Percentiles rank a stretch among this genome's conserved stretches.
phyloP scores from a whole-genome alignment of 257 asterid genomes.

The Phtheirospermum japonicum region DNA sequence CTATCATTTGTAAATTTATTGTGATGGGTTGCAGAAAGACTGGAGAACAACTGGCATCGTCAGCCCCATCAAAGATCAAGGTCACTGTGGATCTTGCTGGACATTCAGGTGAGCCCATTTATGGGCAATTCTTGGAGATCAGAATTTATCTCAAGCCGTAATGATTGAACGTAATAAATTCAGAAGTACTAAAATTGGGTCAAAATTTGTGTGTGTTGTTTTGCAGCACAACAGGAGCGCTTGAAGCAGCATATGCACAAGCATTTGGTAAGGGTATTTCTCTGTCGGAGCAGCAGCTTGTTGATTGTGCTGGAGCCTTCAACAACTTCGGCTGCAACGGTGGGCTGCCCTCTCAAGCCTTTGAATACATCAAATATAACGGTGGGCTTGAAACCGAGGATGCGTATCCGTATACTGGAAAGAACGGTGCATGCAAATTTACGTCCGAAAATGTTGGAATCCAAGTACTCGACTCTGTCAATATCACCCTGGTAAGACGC shows the following conservation, averaged over 20 bases:
- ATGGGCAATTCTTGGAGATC: conserved; percentile 5
- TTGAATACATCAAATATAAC: conserved; percentile 82
- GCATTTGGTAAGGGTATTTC: conserved; percentile 74
- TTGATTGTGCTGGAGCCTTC: conserved; percentile 92
- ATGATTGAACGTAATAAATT: neutral
- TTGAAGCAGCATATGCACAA: conserved; percentile 93
- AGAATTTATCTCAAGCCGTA: neutral
- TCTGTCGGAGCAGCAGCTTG: conserved; percentile 96
- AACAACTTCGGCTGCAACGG: conserved; percentile 94
- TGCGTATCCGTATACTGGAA: conserved; percentile 81
- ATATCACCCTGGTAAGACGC: conserved; percentile 77
- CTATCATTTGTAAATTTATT: conserved; percentile 17
- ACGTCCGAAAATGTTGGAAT: conserved; percentile 65
- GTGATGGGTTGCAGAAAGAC: conserved; percentile 57
- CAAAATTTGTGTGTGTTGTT: conserved; percentile 17
- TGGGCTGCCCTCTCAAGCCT: conserved; percentile 96
- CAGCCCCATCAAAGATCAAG: conserved; percentile 84
- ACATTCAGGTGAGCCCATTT: conserved; percentile 71
- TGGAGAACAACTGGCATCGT: conserved; percentile 91
- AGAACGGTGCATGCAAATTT: conserved; percentile 66
- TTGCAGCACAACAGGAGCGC: conserved; percentile 91
- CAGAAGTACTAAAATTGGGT: neutral
- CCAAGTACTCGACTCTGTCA: conserved; percentile 69
- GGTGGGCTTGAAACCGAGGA: conserved; percentile 91
- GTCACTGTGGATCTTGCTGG: conserved; percentile 97